Conservation (phyloP, 148 eudicot species). For the Vaccinium macrocarpon region DNA sequence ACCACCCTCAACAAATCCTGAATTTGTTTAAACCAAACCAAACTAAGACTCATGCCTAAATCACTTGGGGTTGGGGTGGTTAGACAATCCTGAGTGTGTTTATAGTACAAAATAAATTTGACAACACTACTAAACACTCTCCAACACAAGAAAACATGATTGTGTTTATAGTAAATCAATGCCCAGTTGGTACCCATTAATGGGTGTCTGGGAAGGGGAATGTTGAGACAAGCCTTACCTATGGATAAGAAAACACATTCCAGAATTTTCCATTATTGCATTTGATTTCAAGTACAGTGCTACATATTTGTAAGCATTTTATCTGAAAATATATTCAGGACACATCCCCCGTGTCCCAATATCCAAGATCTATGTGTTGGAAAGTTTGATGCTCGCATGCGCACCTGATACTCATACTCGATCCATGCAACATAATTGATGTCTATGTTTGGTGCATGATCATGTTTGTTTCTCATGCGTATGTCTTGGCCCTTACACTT, state of each 20-base stretch:
- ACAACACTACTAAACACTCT: no score
- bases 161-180: no score
- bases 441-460: not conserved
- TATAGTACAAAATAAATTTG: no score
- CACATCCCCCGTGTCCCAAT: not conserved
- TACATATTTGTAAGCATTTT: not conserved
- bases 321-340: conserved; percentile 2
- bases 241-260: not conserved
- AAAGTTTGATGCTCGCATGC: not conserved
- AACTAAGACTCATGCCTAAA: not conserved
- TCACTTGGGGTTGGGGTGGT: not conserved
- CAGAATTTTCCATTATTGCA: not conserved
- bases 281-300: not conserved
- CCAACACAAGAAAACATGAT: no score
- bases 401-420: not conserved
- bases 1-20: not conserved
- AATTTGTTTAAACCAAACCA: not conserved
- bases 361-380: not conserved
- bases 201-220: no score
- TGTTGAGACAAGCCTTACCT: not conserved
- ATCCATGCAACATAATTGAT: not conserved
- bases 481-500: not conserved
- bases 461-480: not conserved
- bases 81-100: no score
- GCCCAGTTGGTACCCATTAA: no score